These are phyloP conservation scores for Talaromyces islandicus DNA, from an alignment of 2,329 filamentous ascomycete species.

Conservation along the genomic window DNA sequence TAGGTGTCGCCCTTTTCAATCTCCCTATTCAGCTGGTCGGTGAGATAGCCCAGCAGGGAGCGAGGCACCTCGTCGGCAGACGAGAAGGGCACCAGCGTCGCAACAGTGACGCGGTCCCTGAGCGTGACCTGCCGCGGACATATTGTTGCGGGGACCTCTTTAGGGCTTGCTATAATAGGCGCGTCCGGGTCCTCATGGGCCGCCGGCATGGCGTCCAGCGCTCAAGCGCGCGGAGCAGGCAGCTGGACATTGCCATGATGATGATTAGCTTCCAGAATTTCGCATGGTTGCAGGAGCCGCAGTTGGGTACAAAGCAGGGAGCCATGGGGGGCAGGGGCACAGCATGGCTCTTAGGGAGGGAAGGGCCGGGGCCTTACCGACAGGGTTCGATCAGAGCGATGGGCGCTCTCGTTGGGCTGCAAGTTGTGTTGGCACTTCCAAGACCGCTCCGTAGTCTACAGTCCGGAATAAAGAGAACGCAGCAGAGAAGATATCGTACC, in stretches of 20 bases:
- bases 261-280: conserved; percentile 20
- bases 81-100: conserved; percentile 76
- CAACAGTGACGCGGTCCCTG: conserved; percentile 74
- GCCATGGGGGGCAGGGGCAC: not conserved
- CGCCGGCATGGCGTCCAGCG: conserved; percentile 28
- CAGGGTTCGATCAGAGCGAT: not conserved
- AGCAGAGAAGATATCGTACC: conserved; percentile 30
- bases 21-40: conserved; percentile 79
- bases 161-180: conserved; percentile 24
- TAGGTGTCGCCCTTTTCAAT: conserved; percentile 91
- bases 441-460: conserved; percentile 39
- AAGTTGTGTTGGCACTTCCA: conserved; percentile 28
- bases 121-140: conserved; percentile 71
- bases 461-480: conserved; percentile 36
- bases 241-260: conserved; percentile 18
- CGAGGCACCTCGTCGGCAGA: conserved; percentile 70
- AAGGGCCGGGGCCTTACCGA: conserved; percentile 5
- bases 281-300: not conserved
- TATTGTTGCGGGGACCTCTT: conserved; percentile 61
- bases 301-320: not conserved
- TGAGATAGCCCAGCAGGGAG: conserved; percentile 69
- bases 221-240: conserved; percentile 21
- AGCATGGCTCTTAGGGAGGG: no score
- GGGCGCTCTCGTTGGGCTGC: not conserved
- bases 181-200: conserved; percentile 29